phyloP scores from a whole-genome alignment of 2,329 filamentous ascomycete species.

The Canariomyces notabilis region DNA sequence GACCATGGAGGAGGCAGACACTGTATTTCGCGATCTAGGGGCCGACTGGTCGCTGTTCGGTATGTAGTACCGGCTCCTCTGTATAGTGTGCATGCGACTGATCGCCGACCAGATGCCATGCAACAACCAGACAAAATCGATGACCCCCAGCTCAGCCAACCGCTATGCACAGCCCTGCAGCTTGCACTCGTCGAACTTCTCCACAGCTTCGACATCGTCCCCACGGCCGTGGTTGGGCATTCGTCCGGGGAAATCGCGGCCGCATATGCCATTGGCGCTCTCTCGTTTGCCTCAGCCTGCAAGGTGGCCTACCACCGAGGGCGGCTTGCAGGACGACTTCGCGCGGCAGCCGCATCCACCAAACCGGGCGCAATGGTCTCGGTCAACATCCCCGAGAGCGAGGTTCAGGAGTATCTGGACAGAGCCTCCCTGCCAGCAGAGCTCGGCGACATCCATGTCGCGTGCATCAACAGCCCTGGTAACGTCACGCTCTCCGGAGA shows the following conservation, averaged over 20 bases:
- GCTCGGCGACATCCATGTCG: not conserved
- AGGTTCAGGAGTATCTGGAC: not conserved
- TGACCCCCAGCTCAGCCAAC: conserved; percentile 29
- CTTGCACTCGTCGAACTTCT: conserved; percentile 32
- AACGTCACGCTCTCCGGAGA: not conserved
- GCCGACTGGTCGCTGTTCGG: conserved; percentile 2
- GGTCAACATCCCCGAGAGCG: not conserved
- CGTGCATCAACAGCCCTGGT: not conserved
- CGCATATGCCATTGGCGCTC: conserved; percentile 33
- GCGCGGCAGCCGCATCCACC: too few relatives aligned
- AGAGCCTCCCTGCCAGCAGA: not conserved
- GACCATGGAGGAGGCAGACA: conserved; percentile 8
- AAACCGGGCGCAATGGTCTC: not conserved
- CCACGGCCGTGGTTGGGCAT: conserved; percentile 30
- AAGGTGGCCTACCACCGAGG: conserved; percentile 38
- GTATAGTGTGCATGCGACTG: not conserved
- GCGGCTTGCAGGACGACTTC: not conserved
- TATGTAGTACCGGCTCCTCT: not conserved
- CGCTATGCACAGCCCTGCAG: conserved; percentile 31
- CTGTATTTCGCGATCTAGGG: conserved; percentile 4
- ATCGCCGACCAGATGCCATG: not conserved
- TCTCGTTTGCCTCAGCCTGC: conserved; percentile 35
- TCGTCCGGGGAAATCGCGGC: conserved; percentile 36
- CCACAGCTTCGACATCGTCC: conserved; percentile 23
- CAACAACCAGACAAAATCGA: conserved; percentile 25